These are phyloP conservation scores for Penicillium coffeae DNA, from an alignment of 495 filamentous ascomycete genomes.

Conservation along the genomic window DNA sequence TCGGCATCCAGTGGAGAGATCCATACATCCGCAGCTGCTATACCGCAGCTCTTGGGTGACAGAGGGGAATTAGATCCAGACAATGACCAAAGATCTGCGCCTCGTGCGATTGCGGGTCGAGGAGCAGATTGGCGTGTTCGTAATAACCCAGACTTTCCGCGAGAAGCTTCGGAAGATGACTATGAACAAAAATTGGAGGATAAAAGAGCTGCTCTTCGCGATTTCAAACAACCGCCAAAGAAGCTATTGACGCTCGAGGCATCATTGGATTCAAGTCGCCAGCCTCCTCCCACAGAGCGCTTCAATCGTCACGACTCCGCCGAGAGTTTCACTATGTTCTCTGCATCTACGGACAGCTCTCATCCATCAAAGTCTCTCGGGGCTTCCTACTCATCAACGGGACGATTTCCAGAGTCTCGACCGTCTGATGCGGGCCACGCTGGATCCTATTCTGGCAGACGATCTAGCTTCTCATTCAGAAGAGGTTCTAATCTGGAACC, in stretches of 20 bases:
- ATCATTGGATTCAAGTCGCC: conserved; percentile 25
- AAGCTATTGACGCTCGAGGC: conserved; percentile 43
- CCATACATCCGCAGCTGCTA: conserved; percentile 11
- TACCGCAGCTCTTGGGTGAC: conserved; percentile 21
- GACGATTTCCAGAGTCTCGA: conserved; percentile 12
- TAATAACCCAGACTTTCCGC: conserved; percentile 22
- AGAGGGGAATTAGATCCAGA: conserved; percentile 19
- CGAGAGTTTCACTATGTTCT: conserved; percentile 81
- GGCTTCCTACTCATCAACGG: conserved; percentile 39
- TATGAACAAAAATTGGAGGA: conserved; percentile 42
- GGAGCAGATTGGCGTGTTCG: conserved; percentile 39
- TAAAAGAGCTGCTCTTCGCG: conserved; percentile 42
- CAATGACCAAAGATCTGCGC: conserved; percentile 41
- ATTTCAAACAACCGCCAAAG: conserved; percentile 43
- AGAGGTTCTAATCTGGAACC: conserved; percentile 25
- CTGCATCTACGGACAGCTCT: conserved; percentile 64
- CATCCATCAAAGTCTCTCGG: conserved; percentile 42
- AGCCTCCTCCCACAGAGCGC: conserved; percentile 33
- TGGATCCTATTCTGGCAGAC: conserved; percentile 8
- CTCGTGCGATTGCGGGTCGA: conserved; percentile 41
- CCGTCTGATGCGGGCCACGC: conserved; percentile 14
- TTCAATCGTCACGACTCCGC: conserved; percentile 67
- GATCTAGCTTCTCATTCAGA: conserved; percentile 5
- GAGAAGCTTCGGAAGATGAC: conserved; percentile 36
- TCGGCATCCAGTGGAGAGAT: conserved; percentile 28